Base-by-base conservation (phyloP, 108 stramenopile genomes). In the Nitzschia palea region DNA sequence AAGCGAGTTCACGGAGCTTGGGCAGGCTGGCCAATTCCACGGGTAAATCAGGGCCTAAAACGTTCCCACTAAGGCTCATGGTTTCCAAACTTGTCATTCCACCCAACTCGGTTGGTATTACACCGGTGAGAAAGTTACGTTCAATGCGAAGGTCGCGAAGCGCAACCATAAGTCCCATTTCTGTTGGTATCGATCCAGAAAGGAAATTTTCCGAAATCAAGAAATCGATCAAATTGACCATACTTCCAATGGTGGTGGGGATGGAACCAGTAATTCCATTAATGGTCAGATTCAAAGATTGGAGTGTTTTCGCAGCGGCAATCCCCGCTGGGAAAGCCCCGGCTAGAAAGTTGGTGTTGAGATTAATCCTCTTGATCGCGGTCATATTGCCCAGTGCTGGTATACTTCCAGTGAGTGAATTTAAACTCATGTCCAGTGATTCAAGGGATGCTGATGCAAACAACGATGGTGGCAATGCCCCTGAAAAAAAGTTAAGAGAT, bases 191-290 rank as follows among this genome's bases (percentile, higher is more conserved):
- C 1, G 80, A 67, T 3, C 86, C 86, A 12, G 55, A 20, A 30
- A 88, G 34, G 3, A 22, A 40, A 44, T 81, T 85, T 18, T 73
- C 45, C 27, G 81, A 68, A 4, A 88, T 63, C 44, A 61, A 53
- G 10, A 86, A 53, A 31, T 71, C 70, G 30, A 58, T 47, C 2
- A 83, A 62, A 14, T 63, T 74, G 9, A 5, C 37, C 63, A 77
- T 44, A 9, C 40, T 60, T 18, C 34, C 56, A 0, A 77, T 10
- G 10, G 54, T 45, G 2, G 55, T 22, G 3, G 86, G 84, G 2
- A 88, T 25, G 1, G 73, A 65, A 2, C 86, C 86, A 1, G 65
- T 36, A 23, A 88, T 40, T 18, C 44, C 40, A 44, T 88, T 88
- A 1, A 15, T 30, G 1, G 55, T 12, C 59, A 74, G 35, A 33